Evolutionary conservation across 2,329 filamentous ascomycete genomes (phyloP).

Genomic region (Nigrograna mackinnonii): DNA sequence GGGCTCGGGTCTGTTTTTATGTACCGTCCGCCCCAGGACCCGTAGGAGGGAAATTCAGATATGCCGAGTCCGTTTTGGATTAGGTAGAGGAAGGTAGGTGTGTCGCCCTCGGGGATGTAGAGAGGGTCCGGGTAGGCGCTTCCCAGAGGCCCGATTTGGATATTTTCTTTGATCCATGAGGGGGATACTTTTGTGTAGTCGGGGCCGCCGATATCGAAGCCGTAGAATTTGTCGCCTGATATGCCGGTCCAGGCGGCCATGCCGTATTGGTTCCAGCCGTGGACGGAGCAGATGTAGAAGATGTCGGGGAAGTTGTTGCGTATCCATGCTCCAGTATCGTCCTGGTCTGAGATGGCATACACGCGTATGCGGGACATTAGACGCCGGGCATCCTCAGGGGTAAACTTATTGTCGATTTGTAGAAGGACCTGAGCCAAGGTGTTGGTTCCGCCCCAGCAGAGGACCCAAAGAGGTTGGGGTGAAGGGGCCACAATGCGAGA

Average conservation of each 20-base stretch:
- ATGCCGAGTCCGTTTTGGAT: slow-evolving; percentile 54
- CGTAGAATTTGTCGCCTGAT: slow-evolving; percentile 52
- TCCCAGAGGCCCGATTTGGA: slow-evolving; percentile 55
- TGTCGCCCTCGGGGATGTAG: slow-evolving; percentile 60
- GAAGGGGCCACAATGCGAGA: slow-evolving; percentile 42
- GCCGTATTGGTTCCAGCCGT: slow-evolving; percentile 60
- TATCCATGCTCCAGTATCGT: slow-evolving; percentile 62
- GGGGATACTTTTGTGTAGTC: slow-evolving; percentile 53
- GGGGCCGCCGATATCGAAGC: slow-evolving; percentile 53
- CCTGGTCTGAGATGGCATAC: slow-evolving; percentile 61
- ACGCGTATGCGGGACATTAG: slow-evolving; percentile 36
- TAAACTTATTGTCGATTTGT: slow-evolving; percentile 37
- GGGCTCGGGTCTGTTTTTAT: slow-evolving; percentile 34
- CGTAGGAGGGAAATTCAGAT: slow-evolving; percentile 51
- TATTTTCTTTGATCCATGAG: slow-evolving; percentile 57
- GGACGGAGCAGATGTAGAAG: slow-evolving; percentile 60
- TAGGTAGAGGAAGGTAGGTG: slow-evolving; percentile 54
- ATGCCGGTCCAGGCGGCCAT: slow-evolving; percentile 62
- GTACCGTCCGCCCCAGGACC: slow-evolving; percentile 57
- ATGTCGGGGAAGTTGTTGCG: slow-evolving; percentile 57
- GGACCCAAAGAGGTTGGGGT: slow-evolving; percentile 54
- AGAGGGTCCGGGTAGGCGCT: slow-evolving; percentile 48
- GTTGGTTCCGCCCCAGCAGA: slow-evolving; percentile 59
- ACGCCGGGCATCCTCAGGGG: slow-evolving; percentile 36
- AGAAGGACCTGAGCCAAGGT: slow-evolving; percentile 55